Evolutionary conservation across 1,284 basidiomycete species (phyloP).

Genomic region (Cystobasidium pallidum): DNA sequence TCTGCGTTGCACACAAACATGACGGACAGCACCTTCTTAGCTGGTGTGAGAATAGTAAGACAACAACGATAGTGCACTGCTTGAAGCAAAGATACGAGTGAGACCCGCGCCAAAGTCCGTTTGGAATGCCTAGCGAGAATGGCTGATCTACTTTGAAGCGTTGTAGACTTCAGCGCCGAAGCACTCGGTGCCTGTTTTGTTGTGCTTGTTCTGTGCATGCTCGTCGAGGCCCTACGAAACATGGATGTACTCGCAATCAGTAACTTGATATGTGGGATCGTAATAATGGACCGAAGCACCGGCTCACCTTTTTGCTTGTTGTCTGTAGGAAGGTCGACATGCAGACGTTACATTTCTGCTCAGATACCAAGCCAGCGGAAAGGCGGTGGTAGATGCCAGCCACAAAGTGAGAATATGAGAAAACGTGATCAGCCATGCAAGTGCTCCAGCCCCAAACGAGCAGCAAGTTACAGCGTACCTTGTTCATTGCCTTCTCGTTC

Average conservation of each 20-base stretch:
- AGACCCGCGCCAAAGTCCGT: too few relatives aligned
- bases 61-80: constrained; percentile 13
- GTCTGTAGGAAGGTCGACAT: constrained; percentile 34
- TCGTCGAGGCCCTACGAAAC: constrained; percentile 33
- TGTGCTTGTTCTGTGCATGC: constrained; percentile 31
- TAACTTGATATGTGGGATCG: background rate
- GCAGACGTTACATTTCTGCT: constrained; percentile 38
- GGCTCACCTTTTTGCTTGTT: constrained; percentile 41
- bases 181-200: constrained; percentile 33
- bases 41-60: too few relatives aligned
- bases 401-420: background rate
- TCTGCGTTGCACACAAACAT: background rate
- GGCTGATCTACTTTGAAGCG: constrained; percentile 16
- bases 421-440: constrained; percentile 26
- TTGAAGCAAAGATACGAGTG: background rate
- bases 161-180: constrained; percentile 39
- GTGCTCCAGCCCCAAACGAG: too few relatives aligned
- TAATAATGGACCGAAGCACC: background rate
- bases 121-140: background rate
- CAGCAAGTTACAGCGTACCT: background rate
- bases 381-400: background rate
- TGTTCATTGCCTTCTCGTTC: constrained; percentile 43
- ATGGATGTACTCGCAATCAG: background rate
- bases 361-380: too few relatives aligned
- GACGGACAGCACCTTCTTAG: background rate